phyloP scores from a whole-genome alignment of 306 rosid genomes.

The Rosa chinensis region DNA sequence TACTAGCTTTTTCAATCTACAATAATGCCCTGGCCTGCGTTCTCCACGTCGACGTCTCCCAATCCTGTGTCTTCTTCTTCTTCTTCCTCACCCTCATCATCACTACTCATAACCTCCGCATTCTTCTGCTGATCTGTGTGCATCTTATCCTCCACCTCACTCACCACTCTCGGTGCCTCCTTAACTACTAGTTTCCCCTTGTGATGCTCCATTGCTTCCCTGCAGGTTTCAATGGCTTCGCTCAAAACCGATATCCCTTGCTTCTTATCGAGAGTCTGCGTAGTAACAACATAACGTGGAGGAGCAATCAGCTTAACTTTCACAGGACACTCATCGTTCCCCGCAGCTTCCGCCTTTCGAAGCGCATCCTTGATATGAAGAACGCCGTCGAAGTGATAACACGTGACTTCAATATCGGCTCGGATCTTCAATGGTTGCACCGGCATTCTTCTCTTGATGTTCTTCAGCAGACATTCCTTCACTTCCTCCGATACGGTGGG shows the following conservation, averaged over 20 bases:
- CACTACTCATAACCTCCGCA: slow-evolving; percentile 55
- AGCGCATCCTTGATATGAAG: slow-evolving; percentile 95
- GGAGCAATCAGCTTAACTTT: slow-evolving; percentile 95
- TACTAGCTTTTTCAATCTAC: slow-evolving; percentile 48
- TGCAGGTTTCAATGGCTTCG: slow-evolving; percentile 70
- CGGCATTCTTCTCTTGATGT: slow-evolving; percentile 87
- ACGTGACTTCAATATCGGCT: slow-evolving; percentile 90
- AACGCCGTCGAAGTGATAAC: slow-evolving; percentile 94
- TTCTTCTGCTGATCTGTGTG: slow-evolving; percentile 23
- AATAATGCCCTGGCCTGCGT: slow-evolving; percentile 47
- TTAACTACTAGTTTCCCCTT: slow-evolving; percentile 86
- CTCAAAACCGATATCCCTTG: slow-evolving; percentile 80
- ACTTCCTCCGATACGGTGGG: slow-evolving; percentile 80
- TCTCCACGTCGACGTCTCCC: slow-evolving; percentile 86
- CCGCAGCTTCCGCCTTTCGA: slow-evolving; percentile 90
- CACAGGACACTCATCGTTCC: slow-evolving; percentile 83
- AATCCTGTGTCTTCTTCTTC: slow-evolving; percentile 57
- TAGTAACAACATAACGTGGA: slow-evolving; percentile 86
- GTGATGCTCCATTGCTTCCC: slow-evolving; percentile 67
- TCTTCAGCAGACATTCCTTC: slow-evolving; percentile 70
- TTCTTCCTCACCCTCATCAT: slow-evolving; percentile 79
- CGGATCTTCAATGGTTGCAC: slow-evolving; percentile 88
- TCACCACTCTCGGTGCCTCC: slow-evolving; percentile 92
- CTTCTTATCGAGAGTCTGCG: slow-evolving; percentile 97
- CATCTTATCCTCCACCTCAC: slow-evolving; percentile 35